Evolutionary conservation across 1,284 basidiomycete genomes (phyloP), one percentile per base, ranked within the genome.

Genomic region (Sanghuangporus weigelae): DNA sequence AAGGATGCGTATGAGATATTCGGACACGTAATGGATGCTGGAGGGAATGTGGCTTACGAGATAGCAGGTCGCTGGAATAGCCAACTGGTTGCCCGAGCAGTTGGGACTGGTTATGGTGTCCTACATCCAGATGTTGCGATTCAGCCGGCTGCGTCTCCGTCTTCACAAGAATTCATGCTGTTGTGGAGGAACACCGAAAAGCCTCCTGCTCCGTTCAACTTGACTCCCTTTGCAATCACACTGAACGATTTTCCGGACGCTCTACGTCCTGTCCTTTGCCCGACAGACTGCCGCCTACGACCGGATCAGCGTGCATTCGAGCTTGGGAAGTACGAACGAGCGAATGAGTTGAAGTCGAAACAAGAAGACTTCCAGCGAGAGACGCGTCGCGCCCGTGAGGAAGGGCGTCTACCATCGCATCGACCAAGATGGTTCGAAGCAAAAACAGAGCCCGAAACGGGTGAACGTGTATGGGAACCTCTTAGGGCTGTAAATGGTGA

Each of bases 231-330:
- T 73, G 95, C 96, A 3, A 86, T 98, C 68, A 95, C 94, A 2
- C 80, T 98, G 60, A 96, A 96, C 71, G 85, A 94, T 72, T 88
- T 90, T 68, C 86, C 91, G 1, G 76, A 79, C 51, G 82, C 82
- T 1, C 78, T 98, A 11, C 80, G 81, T 65, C 84, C 85, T 1
- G 95, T 85, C 75, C 70, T 98, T 3, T 89, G 90, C 39, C 93
- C 94, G 0, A 98, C 96, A 1, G 96, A 99, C 76, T 98, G 96
- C 73, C 86, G 96, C 0, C 76, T 98, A 53, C 85, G 96, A 0
- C 96, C 95, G 0, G 96, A 99, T 73, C 93, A 98, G 74, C 83
- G 93, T 35, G 95, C 95, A n/a, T 97, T 97, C 70, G 95, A 98
- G 80, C 76, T 86, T 68, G 95, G 95, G n/a, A 81, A 85, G 71